Conservation (phyloP, 176 grass and related monocot species). For the Oryza brachyantha region DNA sequence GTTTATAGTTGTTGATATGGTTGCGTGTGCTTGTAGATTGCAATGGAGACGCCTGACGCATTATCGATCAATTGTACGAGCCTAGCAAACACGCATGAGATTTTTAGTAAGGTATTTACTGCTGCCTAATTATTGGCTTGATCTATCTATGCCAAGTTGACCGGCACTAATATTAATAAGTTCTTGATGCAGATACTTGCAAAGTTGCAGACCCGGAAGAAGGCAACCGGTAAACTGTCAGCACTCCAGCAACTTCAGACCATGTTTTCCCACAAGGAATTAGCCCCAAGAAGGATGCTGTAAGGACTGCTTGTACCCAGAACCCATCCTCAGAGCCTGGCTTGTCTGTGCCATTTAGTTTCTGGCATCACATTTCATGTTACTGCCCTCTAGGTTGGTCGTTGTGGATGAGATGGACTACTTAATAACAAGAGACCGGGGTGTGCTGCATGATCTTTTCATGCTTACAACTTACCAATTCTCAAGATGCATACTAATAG, state of each 20-base stretch:
- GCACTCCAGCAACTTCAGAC: conserved; percentile 72
- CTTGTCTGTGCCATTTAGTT: conserved; percentile 25
- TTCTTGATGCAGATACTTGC: conserved; percentile 71
- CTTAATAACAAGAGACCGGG: conserved; percentile 80
- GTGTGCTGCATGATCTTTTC: conserved; percentile 93
- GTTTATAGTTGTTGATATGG: background rate
- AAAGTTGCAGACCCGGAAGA: conserved; percentile 48
- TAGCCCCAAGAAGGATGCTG: conserved; percentile 71
- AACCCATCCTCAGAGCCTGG: background rate
- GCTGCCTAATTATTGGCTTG: background rate
- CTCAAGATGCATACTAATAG: conserved; percentile 86
- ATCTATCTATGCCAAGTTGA: background rate
- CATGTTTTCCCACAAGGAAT: conserved; percentile 60
- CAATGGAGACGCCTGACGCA: conserved; percentile 56
- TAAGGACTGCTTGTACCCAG: conserved; percentile 30
- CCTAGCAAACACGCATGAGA: conserved; percentile 62
- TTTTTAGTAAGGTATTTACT: conserved; percentile 81
- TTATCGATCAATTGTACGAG: conserved; percentile 87
- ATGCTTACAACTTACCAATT: conserved; percentile 83
- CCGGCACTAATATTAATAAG: conserved; percentile 13
- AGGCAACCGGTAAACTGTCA: conserved; percentile 39
- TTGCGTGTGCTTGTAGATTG: conserved; percentile 35
- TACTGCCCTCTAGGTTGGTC: conserved; percentile 55
- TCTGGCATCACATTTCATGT: conserved; percentile 19
- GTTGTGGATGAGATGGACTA: conserved; percentile 98